Evolutionary conservation across 2,329 filamentous ascomycete species (phyloP).

Genomic region (Aureobasidium sp.): DNA sequence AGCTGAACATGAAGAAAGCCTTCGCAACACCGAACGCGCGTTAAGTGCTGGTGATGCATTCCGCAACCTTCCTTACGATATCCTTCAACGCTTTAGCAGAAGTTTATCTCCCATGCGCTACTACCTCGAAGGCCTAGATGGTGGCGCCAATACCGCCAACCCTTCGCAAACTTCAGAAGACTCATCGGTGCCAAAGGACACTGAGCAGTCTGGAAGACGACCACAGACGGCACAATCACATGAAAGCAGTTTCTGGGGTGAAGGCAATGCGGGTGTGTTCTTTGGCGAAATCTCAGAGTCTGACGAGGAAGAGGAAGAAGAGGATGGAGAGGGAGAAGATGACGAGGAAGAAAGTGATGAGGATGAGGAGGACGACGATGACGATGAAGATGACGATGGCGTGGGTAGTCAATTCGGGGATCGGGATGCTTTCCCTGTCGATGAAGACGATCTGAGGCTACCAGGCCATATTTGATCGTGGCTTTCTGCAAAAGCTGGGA

Average conservation of each 20-base stretch:
- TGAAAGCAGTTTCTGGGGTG: constrained; percentile 17
- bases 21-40: constrained; percentile 13
- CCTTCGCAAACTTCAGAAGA: neutral
- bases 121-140: constrained; percentile 29
- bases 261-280: constrained; percentile 11
- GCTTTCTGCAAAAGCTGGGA: neutral
- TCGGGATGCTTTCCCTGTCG: constrained; percentile 37
- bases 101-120: constrained; percentile 40
- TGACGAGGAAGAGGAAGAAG: constrained; percentile 15
- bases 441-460: constrained; percentile 14
- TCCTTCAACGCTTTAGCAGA: constrained; percentile 39
- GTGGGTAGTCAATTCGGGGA: constrained; percentile 14
- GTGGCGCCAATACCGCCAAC: neutral
- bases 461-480: constrained; percentile 13
- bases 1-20: constrained; percentile 22
- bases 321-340: constrained; percentile 13
- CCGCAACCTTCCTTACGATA: constrained; percentile 37
- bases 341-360: constrained; percentile 12
- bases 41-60: constrained; percentile 12
- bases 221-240: neutral
- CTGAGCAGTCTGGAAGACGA: neutral
- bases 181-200: neutral
- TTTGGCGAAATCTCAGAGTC: constrained; percentile 2
- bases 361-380: constrained; percentile 10
- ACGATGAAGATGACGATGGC: constrained; percentile 13